Conservation (phyloP, 2,329 filamentous ascomycete genomes). For the Aspergillus sp. region DNA sequence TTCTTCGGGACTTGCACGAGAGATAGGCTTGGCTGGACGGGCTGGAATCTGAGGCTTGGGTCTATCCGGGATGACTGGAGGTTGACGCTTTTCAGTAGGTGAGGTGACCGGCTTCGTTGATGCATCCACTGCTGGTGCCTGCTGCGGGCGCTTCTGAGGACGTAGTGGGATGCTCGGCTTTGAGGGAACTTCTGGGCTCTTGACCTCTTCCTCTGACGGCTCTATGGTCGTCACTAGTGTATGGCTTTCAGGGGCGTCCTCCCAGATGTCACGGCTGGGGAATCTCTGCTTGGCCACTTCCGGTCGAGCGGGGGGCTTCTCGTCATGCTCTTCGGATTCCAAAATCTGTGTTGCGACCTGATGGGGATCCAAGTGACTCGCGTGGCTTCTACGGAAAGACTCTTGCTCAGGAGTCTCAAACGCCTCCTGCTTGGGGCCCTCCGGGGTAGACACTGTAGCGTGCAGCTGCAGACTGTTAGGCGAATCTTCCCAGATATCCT, state of each 20-base stretch:
- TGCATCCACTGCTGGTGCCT: constrained; percentile 33
- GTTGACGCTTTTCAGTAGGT: constrained; percentile 53
- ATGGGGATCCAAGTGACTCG: constrained; percentile 41
- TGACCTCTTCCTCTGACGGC: constrained; percentile 55
- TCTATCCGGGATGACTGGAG: constrained; percentile 57
- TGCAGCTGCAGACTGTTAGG: constrained; percentile 77
- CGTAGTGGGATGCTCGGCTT: constrained; percentile 38
- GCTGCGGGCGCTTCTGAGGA: constrained; percentile 37
- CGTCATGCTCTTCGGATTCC: constrained; percentile 29
- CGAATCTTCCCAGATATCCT: constrained; percentile 96
- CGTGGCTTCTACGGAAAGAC: constrained; percentile 43
- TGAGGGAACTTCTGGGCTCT: constrained; percentile 37
- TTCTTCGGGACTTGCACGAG: constrained; percentile 34
- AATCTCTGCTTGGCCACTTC: constrained; percentile 67
- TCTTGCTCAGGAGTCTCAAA: constrained; percentile 54
- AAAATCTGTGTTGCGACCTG: constrained; percentile 38
- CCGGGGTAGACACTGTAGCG: constrained; percentile 82
- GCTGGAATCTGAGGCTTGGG: constrained; percentile 68
- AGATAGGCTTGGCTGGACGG: constrained; percentile 59
- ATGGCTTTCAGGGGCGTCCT: constrained; percentile 84
- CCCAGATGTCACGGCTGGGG: constrained; percentile 91
- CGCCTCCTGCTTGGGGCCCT: constrained; percentile 52
- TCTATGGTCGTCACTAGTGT: constrained; percentile 70
- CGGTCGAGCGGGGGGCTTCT: constrained; percentile 48
- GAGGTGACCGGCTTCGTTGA: constrained; percentile 43